A percentile compares a stretch with the other conserved stretches of the same genome.
phyloP scores from a whole-genome alignment of 2,329 filamentous ascomycete species.

The Verticillium longisporum region DNA sequence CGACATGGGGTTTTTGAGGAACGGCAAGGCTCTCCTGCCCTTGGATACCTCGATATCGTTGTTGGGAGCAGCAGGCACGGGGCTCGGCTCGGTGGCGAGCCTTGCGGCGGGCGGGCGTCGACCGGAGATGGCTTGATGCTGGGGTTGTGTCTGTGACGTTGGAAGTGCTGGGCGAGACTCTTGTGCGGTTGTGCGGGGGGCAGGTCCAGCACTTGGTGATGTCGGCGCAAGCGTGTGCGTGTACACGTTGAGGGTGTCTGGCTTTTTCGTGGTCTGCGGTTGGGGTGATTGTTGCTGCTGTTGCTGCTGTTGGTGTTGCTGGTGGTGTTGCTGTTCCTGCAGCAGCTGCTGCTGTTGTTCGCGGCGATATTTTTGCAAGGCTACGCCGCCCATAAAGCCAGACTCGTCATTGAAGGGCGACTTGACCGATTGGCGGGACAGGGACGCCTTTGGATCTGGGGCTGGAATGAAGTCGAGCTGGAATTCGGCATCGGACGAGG shows the following conservation, averaged over 20 bases:
- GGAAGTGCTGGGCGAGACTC: not conserved
- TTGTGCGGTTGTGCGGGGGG: not conserved
- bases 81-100: conserved; percentile 28
- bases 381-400: conserved; percentile 49
- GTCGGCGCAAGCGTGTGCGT: conserved; percentile 29
- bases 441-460: conserved; percentile 14
- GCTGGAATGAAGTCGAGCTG: conserved; percentile 4
- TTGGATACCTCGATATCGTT: conserved; percentile 32
- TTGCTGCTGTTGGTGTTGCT: conserved; percentile 38
- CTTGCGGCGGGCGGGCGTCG: conserved; percentile 36
- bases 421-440: conserved; percentile 20
- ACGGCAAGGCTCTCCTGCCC: conserved; percentile 47
- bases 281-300: conserved; percentile 16
- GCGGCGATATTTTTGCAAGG: conserved; percentile 43
- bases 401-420: conserved; percentile 29
- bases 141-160: not conserved
- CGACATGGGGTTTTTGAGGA: conserved; percentile 54
- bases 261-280: conserved; percentile 12
- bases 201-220: not conserved
- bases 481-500: conserved; percentile 28
- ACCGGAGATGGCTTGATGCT: conserved; percentile 18
- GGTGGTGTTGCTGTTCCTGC: conserved; percentile 15
- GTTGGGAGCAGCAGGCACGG: conserved; percentile 18
- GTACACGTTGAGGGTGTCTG: conserved; percentile 15
- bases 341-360: conserved; percentile 22